Evolutionary conservation across 495 filamentous ascomycete species (phyloP).

Genomic region (Hypoxylon crocopeplum): DNA sequence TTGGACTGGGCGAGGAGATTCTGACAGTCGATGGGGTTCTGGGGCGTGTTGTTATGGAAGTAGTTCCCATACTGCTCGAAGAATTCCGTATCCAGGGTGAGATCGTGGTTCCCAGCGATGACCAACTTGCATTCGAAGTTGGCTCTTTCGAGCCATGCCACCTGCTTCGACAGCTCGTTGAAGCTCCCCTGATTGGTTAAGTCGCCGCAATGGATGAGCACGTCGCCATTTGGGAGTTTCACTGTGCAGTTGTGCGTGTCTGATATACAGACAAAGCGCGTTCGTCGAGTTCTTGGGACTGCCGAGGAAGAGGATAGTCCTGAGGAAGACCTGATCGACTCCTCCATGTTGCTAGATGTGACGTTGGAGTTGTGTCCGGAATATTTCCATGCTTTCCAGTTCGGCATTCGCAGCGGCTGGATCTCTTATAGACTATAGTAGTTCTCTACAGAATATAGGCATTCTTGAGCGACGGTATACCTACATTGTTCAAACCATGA

Average conservation of each 20-base stretch:
- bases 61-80: conserved; percentile 61
- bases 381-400: too few species aligned
- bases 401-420: too few species aligned
- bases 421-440: too few species aligned
- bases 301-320: neutral
- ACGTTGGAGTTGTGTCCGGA: neutral
- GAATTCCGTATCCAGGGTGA: conserved; percentile 71
- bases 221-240: conserved; percentile 79
- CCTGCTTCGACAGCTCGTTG: conserved; percentile 59
- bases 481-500: too few species aligned
- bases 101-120: conserved; percentile 85
- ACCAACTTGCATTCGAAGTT: conserved; percentile 85
- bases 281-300: conserved; percentile 45
- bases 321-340: conserved; percentile 10
- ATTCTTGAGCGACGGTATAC: too few species aligned
- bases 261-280: conserved; percentile 73
- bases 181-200: conserved; percentile 81
- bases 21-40: conserved; percentile 63
- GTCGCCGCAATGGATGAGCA: conserved; percentile 92
- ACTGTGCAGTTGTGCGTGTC: conserved; percentile 82
- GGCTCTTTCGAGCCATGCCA: conserved; percentile 80
- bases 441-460: too few species aligned
- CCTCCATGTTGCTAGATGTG: neutral
- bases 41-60: conserved; percentile 66
- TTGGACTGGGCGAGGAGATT: conserved; percentile 60